Conservation (phyloP, 306 rosid species). For the Glycyrrhiza uralensis region DNA sequence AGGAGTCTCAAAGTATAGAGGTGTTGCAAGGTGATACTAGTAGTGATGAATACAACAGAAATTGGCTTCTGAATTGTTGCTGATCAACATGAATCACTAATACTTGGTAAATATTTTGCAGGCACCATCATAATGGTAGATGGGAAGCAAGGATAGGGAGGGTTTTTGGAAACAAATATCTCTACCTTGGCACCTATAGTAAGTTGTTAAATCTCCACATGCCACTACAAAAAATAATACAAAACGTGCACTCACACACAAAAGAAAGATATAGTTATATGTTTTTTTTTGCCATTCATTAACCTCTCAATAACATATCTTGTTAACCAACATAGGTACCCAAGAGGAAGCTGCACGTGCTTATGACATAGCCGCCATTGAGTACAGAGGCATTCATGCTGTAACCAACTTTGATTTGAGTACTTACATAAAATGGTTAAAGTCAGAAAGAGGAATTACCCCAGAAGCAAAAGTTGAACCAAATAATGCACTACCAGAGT, state of each 20-base stretch:
- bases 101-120: constrained; percentile 20
- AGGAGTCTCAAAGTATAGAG: constrained; percentile 87
- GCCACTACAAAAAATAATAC: not conserved
- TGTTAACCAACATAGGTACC: constrained; percentile 44
- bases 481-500: constrained; percentile 25
- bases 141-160: constrained; percentile 98
- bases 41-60: not conserved
- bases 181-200: constrained; percentile 88
- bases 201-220: constrained; percentile 41
- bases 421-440: constrained; percentile 73
- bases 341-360: constrained; percentile 95
- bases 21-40: constrained; percentile 75
- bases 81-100: constrained; percentile 16
- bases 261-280: not conserved
- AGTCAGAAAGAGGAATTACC: constrained; percentile 39
- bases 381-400: constrained; percentile 82
- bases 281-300: constrained; percentile 1
- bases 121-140: constrained; percentile 93
- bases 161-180: constrained; percentile 93
- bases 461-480: constrained; percentile 27
- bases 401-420: constrained; percentile 89
- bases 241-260: not conserved
- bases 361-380: constrained; percentile 89
- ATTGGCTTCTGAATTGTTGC: not conserved
- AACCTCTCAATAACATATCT: not conserved